A percentile compares a stretch with the other conserved stretches of the same genome.
Conservation (phyloP, 2,329 filamentous ascomycete species). For the Dendrostoma leiphaemia region DNA sequence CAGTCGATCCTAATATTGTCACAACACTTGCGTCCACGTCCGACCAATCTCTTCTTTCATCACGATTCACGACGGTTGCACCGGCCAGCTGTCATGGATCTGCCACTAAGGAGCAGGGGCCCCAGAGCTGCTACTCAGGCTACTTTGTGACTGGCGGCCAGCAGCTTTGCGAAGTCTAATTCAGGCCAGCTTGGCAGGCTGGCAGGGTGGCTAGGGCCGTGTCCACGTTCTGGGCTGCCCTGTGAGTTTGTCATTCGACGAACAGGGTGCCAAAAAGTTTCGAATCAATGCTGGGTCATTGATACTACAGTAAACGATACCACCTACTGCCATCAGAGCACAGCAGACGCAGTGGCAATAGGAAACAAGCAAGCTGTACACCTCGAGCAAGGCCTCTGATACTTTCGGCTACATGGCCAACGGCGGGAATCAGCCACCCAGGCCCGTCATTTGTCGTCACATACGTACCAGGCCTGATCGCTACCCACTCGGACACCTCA, state of each 20-base stretch:
- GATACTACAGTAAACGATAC: neutral
- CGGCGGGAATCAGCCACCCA: neutral
- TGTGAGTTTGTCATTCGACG: neutral
- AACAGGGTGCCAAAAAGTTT: neutral
- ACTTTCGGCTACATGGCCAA: neutral
- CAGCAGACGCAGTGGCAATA: slow-evolving; percentile 1
- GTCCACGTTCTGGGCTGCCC: no score
- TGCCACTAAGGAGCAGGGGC: no score
- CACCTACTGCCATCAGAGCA: neutral
- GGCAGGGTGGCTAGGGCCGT: neutral
- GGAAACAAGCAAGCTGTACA: neutral
- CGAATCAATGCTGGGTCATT: no score
- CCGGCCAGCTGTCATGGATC: no score
- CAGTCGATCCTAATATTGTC: neutral
- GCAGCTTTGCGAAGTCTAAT: neutral
- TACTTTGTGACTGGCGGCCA: no score
- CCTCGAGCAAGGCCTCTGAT: neutral
- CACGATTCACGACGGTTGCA: slow-evolving; percentile 1
- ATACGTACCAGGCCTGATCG: neutral
- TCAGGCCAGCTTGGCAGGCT: no score
- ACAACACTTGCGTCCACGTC: neutral
- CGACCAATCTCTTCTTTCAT: neutral
- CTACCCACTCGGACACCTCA: neutral
- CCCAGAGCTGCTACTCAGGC: no score
- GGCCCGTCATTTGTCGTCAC: neutral